Percentiles rank a stretch among this genome's conserved stretches.
phyloP scores from a whole-genome alignment of 495 filamentous ascomycete species.

The Hypoxylon trugodes region DNA sequence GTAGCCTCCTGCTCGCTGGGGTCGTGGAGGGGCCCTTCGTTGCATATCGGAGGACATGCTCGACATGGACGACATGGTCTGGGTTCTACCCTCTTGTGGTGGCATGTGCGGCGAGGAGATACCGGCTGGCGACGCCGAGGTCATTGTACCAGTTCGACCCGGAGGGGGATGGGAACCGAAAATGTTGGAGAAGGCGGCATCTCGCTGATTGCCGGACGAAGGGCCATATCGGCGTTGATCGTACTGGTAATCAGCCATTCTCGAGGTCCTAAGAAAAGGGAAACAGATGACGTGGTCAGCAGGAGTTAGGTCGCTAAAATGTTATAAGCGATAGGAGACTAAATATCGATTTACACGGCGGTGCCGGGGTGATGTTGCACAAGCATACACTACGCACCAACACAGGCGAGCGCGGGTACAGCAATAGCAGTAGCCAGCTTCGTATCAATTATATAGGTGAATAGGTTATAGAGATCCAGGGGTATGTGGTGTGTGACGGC shows the following conservation, averaged over 20 bases:
- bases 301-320: conserved; percentile 14
- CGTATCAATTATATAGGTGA: conserved; percentile 29
- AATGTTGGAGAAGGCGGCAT: conserved; percentile 95
- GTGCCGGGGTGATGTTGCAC: conserved; percentile 32
- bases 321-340: conserved; percentile 15
- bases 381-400: conserved; percentile 20
- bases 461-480: too few relatives aligned
- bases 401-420: too few relatives aligned
- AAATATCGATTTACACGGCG: conserved; percentile 20
- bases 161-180: conserved; percentile 89
- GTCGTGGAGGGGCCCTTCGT: conserved; percentile 67
- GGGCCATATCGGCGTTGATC: conserved; percentile 73
- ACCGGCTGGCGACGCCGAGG: conserved; percentile 61
- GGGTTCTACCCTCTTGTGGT: conserved; percentile 71
- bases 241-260: conserved; percentile 90
- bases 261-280: conserved; percentile 41
- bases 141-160: conserved; percentile 89
- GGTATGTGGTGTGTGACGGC: conserved; percentile 9
- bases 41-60: conserved; percentile 66
- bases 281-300: conserved; percentile 33
- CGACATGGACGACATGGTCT: conserved; percentile 90
- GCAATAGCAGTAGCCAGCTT: too few relatives aligned
- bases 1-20: conserved; percentile 62
- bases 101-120: conserved; percentile 47
- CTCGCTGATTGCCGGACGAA: conserved; percentile 78